phyloP scores from a whole-genome alignment of 202 grass and related monocot genomes.

The Elaeis oleifera region DNA sequence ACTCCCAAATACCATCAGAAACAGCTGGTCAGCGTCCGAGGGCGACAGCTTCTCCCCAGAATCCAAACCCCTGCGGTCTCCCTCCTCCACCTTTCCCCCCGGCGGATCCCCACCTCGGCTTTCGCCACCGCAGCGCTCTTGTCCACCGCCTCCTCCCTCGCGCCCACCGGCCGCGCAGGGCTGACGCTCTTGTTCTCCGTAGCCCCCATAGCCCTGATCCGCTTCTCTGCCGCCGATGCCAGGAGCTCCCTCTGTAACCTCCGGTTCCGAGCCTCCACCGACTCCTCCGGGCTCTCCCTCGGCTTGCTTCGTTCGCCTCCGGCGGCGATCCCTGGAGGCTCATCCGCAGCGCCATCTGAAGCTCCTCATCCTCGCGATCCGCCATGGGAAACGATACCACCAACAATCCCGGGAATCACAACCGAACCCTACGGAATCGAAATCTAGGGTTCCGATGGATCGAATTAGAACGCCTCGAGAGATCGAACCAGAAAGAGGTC shows the following conservation, averaged over 20 bases:
- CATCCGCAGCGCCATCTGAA: constrained; percentile 93
- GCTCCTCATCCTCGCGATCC: constrained; percentile 87
- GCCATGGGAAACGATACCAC: constrained; percentile 26
- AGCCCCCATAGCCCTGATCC: constrained; percentile 29
- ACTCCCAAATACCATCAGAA: constrained; percentile 62
- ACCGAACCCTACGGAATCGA: constrained; percentile 25
- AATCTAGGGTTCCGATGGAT: constrained; percentile 29
- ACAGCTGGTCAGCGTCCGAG: constrained; percentile 52
- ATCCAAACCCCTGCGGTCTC: constrained; percentile 19
- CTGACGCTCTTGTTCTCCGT: constrained; percentile 11
- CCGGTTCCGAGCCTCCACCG: constrained; percentile 49
- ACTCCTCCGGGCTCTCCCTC: constrained; percentile 34
- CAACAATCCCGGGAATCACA: constrained; percentile 13
- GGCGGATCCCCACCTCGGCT: not conserved
- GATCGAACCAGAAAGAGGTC: no score
- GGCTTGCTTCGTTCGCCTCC: constrained; percentile 83
- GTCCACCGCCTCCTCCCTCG: constrained; percentile 21
- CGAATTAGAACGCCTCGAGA: not conserved
- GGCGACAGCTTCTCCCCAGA: constrained; percentile 49
- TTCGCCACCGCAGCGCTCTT: constrained; percentile 6
- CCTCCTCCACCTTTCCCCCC: constrained; percentile 18
- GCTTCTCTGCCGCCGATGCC: constrained; percentile 72
- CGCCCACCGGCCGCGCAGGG: not conserved
- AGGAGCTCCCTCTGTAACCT: constrained; percentile 71
- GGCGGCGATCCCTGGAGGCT: constrained; percentile 79